phyloP scores from a whole-genome alignment of 192 early-diverging fungal species.

The Backusella luteola region DNA sequence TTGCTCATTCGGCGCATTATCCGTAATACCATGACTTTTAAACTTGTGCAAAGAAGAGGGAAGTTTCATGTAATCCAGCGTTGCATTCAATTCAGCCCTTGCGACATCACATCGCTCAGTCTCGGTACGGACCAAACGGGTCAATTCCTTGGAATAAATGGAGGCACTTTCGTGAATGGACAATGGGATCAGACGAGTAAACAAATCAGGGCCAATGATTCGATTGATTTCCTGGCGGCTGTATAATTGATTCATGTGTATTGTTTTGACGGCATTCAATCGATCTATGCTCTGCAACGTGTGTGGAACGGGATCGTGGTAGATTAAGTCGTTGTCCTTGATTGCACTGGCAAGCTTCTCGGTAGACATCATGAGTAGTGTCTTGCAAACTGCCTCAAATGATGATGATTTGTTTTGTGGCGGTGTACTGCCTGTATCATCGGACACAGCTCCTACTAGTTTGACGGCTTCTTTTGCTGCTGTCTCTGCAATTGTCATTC shows the following conservation, averaged over 20 bases:
- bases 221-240: slow-evolving; percentile 72
- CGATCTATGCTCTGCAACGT: slow-evolving; percentile 80
- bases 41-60: slow-evolving; percentile 76
- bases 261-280: slow-evolving; percentile 76
- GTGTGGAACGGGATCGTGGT: slow-evolving; percentile 84
- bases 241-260: slow-evolving; percentile 71
- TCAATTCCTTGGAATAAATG: slow-evolving; percentile 95
- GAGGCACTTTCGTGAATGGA: slow-evolving; percentile 90
- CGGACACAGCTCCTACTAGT: slow-evolving; percentile 65
- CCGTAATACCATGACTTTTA: slow-evolving; percentile 29
- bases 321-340: slow-evolving; percentile 97
- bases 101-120: slow-evolving; percentile 78
- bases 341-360: slow-evolving; percentile 69
- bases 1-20: background rate
- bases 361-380: slow-evolving; percentile 56
- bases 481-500: slow-evolving; percentile 71
- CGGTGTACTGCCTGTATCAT: slow-evolving; percentile 58
- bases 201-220: slow-evolving; percentile 91
- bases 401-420: slow-evolving; percentile 63
- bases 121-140: slow-evolving; percentile 84
- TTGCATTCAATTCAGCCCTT: slow-evolving; percentile 81
- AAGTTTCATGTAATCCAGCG: slow-evolving; percentile 87
- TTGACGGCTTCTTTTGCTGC: slow-evolving; percentile 85
- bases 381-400: slow-evolving; percentile 72
- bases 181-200: slow-evolving; percentile 85